Percentiles rank a stretch among this genome's conserved stretches.
These are phyloP conservation scores for Candida oleophila DNA, from an alignment of 805 yeast species.

Conservation along the genomic window DNA sequence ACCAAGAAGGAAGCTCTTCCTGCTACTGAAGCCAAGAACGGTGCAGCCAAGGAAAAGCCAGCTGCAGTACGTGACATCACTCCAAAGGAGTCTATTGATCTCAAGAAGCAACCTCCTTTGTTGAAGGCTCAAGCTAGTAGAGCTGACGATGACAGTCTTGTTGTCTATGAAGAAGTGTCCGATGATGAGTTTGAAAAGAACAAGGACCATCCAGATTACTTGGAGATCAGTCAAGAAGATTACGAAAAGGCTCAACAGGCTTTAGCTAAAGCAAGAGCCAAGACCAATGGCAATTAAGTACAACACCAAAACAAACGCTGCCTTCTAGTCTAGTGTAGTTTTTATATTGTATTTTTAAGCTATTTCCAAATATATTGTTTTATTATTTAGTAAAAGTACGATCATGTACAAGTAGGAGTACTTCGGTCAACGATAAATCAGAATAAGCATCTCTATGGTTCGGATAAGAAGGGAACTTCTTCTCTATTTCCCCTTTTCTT, in stretches of 20 bases:
- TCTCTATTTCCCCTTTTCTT: conserved; percentile 1
- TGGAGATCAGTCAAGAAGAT: conserved; percentile 33
- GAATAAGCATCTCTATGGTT: too few relatives aligned
- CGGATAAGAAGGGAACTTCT: background rate
- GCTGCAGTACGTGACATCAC: background rate
- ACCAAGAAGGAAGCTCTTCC: background rate
- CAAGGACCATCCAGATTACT: conserved; percentile 49
- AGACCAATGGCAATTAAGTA: background rate
- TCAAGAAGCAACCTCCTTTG: conserved; percentile 1
- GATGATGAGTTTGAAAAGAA: conserved; percentile 46
- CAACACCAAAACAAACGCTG: background rate
- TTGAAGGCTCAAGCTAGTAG: conserved; percentile 5
- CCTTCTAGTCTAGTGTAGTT: background rate
- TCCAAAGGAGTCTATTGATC: background rate
- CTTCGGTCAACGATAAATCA: too few relatives aligned
- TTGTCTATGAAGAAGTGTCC: conserved; percentile 48
- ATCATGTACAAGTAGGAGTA: too few relatives aligned
- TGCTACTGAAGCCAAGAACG: background rate
- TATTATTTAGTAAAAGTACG: too few relatives aligned
- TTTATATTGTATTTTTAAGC: background rate
- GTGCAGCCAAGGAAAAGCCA: background rate
- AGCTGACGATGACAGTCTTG: conserved; percentile 11
- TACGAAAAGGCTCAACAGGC: conserved; percentile 13
- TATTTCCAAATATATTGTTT: background rate
- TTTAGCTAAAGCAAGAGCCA: conserved; percentile 3